Conservation (phyloP, 78 protist genomes). For the Dictyostelium purpureum region DNA sequence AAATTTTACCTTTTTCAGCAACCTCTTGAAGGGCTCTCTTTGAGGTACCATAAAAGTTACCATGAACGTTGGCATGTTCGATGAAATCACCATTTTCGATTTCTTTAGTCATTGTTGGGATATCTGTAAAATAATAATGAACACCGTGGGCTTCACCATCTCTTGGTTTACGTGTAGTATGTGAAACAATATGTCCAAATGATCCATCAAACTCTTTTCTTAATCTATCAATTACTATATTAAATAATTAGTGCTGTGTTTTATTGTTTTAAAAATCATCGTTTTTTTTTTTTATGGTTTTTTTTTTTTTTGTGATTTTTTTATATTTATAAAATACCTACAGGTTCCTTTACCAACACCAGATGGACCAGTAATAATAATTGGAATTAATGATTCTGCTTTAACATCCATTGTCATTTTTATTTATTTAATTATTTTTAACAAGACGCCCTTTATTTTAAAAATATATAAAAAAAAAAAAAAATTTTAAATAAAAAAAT, state of each 20-base stretch:
- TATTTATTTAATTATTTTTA: neutral
- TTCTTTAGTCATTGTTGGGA: slow-evolving; percentile 43
- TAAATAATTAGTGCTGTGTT: too few species aligned
- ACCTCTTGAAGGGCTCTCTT: slow-evolving; percentile 70
- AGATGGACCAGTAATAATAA: slow-evolving; percentile 80
- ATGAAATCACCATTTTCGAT: slow-evolving; percentile 58
- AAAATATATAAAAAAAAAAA: neutral
- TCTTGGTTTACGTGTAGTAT: slow-evolving; percentile 84
- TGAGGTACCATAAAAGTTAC: slow-evolving; percentile 84
- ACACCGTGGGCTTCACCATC: slow-evolving; percentile 75
- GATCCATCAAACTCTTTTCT: slow-evolving; percentile 66
- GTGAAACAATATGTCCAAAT: slow-evolving; percentile 78
- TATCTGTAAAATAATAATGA: slow-evolving; percentile 60
- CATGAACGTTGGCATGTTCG: slow-evolving; percentile 82
- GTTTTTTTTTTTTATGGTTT: neutral
- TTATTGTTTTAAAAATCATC: too few species aligned
- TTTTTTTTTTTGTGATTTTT: neutral
- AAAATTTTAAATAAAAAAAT: neutral
- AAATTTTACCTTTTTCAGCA: slow-evolving; percentile 69
- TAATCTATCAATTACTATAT: slow-evolving; percentile 65
- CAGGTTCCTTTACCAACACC: slow-evolving; percentile 88
- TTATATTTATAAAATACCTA: neutral
- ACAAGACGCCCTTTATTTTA: neutral
- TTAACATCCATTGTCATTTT: slow-evolving; percentile 9
- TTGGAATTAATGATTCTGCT: slow-evolving; percentile 37